These are phyloP conservation scores for Taphrina confusa DNA, from an alignment of 1,139 yeast species.

Conservation along the genomic window DNA sequence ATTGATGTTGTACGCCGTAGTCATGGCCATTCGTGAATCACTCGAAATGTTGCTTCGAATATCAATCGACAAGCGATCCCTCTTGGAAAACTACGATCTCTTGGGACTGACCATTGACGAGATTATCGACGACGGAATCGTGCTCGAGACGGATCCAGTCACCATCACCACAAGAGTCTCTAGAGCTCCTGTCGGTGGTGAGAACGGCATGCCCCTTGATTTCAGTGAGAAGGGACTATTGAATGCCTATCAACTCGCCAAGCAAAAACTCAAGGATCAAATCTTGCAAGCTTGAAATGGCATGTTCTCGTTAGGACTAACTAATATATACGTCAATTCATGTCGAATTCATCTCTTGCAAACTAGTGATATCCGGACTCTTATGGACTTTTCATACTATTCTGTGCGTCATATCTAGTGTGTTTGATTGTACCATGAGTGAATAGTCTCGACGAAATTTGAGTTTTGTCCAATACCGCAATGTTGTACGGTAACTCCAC, in stretches of 20 bases:
- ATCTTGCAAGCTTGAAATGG: constrained; percentile 45
- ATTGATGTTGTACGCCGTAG: constrained; percentile 71
- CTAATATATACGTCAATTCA: too few relatives aligned
- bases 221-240: constrained; percentile 82
- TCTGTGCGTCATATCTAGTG: too few relatives aligned
- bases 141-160: constrained; percentile 84
- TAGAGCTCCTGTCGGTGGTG: constrained; percentile 70
- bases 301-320: too few relatives aligned
- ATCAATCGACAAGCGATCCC: constrained; percentile 66
- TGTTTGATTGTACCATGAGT: too few relatives aligned
- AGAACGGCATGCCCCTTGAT: constrained; percentile 68
- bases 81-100: constrained; percentile 82
- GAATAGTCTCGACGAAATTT: too few relatives aligned
- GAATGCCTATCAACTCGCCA: constrained; percentile 87
- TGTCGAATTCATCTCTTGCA: too few relatives aligned
- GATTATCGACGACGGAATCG: constrained; percentile 75
- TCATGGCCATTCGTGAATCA: constrained; percentile 77
- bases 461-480: too few relatives aligned
- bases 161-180: constrained; percentile 88
- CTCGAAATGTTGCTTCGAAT: constrained; percentile 66
- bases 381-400: too few relatives aligned
- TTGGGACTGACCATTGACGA: constrained; percentile 87
- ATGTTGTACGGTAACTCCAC: too few relatives aligned
- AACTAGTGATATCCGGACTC: too few relatives aligned
- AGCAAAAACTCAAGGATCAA: constrained; percentile 83